Conservation (phyloP, 495 filamentous ascomycete species). For the Hyaloscypha finlandica region DNA sequence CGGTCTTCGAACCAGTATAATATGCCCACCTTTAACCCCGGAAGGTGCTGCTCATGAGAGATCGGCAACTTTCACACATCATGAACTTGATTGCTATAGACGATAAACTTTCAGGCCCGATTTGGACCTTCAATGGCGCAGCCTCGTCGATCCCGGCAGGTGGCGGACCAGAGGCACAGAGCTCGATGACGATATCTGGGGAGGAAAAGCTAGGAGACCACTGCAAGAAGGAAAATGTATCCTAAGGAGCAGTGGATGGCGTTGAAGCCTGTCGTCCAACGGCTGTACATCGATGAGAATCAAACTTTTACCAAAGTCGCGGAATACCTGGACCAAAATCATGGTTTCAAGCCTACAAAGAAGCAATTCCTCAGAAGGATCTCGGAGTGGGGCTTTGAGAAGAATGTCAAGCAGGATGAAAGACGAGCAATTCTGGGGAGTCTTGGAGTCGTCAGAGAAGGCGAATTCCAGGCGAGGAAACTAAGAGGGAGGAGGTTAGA, state of each 20-base stretch:
- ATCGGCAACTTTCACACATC: no score
- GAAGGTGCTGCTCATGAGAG: no score
- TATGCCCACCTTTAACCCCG: no score
- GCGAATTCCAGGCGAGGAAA: not conserved
- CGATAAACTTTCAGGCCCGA: no score
- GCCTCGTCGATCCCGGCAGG: no score
- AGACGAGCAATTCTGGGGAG: not conserved
- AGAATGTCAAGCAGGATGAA: not conserved
- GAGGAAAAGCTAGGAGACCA: not conserved
- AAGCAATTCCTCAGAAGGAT: not conserved
- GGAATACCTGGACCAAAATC: not conserved
- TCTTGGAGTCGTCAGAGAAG: not conserved
- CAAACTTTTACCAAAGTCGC: not conserved
- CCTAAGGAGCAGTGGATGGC: not conserved
- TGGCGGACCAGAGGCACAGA: no score
- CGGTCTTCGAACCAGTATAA: no score
- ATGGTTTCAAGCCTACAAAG: not conserved
- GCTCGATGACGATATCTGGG: no score
- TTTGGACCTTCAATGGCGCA: no score
- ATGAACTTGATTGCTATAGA: no score
- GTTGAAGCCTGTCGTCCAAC: not conserved
- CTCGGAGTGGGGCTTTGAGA: not conserved
- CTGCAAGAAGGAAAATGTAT: not conserved
- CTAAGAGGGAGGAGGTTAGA: not conserved
- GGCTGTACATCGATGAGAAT: not conserved